phyloP scores from a whole-genome alignment of 768 basidiomycete species.

The Tulasnella sp. region DNA sequence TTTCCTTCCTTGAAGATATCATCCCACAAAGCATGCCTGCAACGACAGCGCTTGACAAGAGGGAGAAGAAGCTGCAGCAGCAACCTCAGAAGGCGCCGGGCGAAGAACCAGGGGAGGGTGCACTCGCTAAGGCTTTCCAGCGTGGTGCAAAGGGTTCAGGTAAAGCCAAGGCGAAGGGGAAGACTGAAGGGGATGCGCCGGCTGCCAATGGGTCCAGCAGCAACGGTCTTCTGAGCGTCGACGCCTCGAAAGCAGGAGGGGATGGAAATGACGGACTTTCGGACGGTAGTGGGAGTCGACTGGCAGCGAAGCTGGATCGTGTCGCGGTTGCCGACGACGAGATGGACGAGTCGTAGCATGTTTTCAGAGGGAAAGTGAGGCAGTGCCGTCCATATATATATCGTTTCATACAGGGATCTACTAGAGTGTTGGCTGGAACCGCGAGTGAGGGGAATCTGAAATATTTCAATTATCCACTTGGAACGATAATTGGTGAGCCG shows the following conservation, averaged over 20 bases:
- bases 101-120: neutral
- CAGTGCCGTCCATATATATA: neutral
- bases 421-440: neutral
- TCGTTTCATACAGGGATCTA: neutral
- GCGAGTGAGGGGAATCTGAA: neutral
- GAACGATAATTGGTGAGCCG: neutral
- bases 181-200: neutral
- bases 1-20: constrained; percentile 36
- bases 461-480: constrained; percentile 16
- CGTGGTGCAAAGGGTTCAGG: constrained; percentile 15
- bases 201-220: neutral
- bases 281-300: constrained; percentile 5
- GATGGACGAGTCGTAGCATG: neutral
- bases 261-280: constrained; percentile 10
- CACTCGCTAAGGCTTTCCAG: constrained; percentile 5
- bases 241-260: neutral
- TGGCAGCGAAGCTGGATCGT: constrained; percentile 9
- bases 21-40: constrained; percentile 35
- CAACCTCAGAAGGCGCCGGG: neutral
- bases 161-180: constrained; percentile 13
- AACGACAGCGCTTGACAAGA: constrained; percentile 26
- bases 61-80: constrained; percentile 24
- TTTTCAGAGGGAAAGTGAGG: neutral
- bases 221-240: constrained; percentile 3
- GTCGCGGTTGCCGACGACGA: neutral